Evolutionary conservation across 768 basidiomycete species (phyloP).

Genomic region (Macrolepiota dolichaula): DNA sequence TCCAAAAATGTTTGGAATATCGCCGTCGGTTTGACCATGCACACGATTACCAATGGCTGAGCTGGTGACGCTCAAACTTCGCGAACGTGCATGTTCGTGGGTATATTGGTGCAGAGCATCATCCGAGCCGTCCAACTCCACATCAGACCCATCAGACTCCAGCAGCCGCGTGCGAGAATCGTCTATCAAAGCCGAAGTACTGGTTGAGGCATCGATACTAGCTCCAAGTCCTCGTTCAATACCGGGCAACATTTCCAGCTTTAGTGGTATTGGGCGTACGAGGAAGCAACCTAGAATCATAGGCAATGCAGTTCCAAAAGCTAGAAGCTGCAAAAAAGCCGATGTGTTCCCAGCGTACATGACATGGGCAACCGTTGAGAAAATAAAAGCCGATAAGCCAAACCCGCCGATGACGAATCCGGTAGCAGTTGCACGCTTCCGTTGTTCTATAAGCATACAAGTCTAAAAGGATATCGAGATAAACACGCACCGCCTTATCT

Average conservation of each 20-base stretch:
- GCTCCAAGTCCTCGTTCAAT: constrained; percentile 13
- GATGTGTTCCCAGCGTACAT: constrained; percentile 78
- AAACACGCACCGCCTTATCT: constrained; percentile 52
- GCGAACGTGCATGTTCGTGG: not conserved
- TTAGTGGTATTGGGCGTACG: constrained; percentile 65
- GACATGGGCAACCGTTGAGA: constrained; percentile 70
- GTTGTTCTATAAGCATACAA: not conserved
- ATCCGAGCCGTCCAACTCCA: constrained; percentile 1
- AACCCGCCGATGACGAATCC: constrained; percentile 83
- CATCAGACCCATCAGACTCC: constrained; percentile 17
- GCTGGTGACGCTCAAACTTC: not conserved
- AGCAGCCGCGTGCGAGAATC: constrained; percentile 14
- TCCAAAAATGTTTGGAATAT: constrained; percentile 50
- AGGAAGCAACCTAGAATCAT: constrained; percentile 78
- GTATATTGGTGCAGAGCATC: not conserved
- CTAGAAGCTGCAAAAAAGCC: constrained; percentile 70
- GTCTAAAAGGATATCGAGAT: not conserved
- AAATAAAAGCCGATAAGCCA: constrained; percentile 89
- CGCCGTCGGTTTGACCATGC: constrained; percentile 17
- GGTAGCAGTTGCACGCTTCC: constrained; percentile 74
- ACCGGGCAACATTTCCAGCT: constrained; percentile 27
- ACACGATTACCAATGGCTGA: constrained; percentile 16
- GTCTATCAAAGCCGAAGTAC: constrained; percentile 10
- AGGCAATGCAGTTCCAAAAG: constrained; percentile 73
- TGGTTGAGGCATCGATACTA: constrained; percentile 7